Evolutionary conservation across 371 early-diverging fungal genomes (phyloP), one percentile per base, ranked within the genome.

Genomic region (Syncephalastrum contaminatum): DNA sequence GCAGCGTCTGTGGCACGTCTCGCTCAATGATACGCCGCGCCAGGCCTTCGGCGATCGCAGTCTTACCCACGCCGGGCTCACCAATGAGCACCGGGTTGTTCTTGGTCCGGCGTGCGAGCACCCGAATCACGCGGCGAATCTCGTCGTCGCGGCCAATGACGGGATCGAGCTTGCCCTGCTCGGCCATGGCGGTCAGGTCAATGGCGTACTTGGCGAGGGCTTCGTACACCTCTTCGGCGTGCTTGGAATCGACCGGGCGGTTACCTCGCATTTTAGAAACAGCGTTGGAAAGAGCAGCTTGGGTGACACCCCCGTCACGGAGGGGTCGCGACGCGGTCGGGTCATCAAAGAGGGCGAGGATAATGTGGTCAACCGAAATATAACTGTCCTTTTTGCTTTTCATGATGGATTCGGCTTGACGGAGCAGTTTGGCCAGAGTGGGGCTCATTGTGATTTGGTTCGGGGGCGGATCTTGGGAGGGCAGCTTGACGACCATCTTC

Each of bases 151-250:
- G 36, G 10, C 58, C 58, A 14, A 93, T 90, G 12, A 93, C 91
- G 49, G 92, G 93, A 66, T 91, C 92, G 67, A 49, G 68, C 48
- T 73, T 73, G 48, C 74, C 74, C 39, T 67, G 63, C 47, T 80
- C 68, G 18, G 93, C 93, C 63, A 86, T 76, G 42, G 86, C 85
- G 12, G 91, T 90, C 62, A 93, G 75, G 57, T 93, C 90, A 25
- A 75, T 84, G 19, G 95, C 96, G 76, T 98, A 99, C 65, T 99
- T 93, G 46, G 82, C 78, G n/a, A 98, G 83, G 8, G 95, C 93
- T 49, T 85, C 80, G 54, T 88, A 73, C 67, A 91, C 86, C 12
- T 86, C 87, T 64, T 97, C 97, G 27, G 92, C 93, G 50, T 77
- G 84, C 64, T 86, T 85, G 27, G 85, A 83, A 52, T 92, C 91